Base-by-base conservation (phyloP, 2,329 filamentous ascomycete genomes). In the Fusarium longipes region DNA sequence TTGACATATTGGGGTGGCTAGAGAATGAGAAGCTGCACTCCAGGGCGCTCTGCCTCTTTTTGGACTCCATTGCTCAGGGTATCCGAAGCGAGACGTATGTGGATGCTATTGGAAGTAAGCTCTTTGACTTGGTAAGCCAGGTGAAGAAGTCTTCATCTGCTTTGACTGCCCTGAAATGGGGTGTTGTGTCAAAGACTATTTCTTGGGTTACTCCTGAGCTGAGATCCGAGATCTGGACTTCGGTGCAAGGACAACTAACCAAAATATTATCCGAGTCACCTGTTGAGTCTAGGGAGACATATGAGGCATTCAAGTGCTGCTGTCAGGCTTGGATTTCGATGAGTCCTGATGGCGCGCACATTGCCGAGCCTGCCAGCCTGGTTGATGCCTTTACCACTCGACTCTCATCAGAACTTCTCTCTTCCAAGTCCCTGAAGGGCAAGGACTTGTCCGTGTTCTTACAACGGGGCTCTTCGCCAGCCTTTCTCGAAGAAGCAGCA, bases 1-100 rank as follows among this genome's bases (percentile, higher is more conserved):
- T 76, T 3, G 79, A 79, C 8, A 59, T 84, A 6, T 62, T 86
- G 15, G 73, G 77, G n/a, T 83, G 82, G 81, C 66, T 83, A 0
- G 74, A 76, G 14, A 61, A 65, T 10, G 77, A 81, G 42, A 73
- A 74, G 17, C 58, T 68, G 15, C 45, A 74, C 57, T 53, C 76
- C 44, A 44, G 76, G 5, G 77, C 82, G 0, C 72, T 78, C 7
- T 79, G 81, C 22, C 71, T 83, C 7, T 79, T 86, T 24, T 67
- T 82, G 11, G 78, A 81, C 43, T 77, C 79, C 3, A 74, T 86
- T 32, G 77, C 79, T 1, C 73, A 78, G 22, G 82, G 82, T 5
- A 68, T 86, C 8, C 75, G 68, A 5, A 76, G 75, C 15, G 80
- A 84, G 43, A 75, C 80, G 3, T 82, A 79, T 20, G 73, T 81